Conservation (phyloP, 345 rosid species). For the Melaleuca quinquenervia region DNA sequence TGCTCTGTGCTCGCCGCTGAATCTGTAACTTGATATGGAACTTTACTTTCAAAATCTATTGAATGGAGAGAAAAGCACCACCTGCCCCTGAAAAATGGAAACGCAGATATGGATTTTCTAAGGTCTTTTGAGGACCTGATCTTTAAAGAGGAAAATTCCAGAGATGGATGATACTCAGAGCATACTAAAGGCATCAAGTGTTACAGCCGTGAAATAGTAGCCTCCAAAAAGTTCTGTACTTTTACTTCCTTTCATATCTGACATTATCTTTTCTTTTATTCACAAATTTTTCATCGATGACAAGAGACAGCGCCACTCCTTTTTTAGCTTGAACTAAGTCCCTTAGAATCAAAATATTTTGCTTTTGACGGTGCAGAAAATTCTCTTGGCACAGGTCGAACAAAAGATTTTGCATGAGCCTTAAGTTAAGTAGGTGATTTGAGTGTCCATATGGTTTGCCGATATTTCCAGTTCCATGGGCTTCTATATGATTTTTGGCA, state of each 20-base stretch:
- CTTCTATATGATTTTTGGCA: not conserved
- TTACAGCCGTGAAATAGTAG: conserved; percentile 3
- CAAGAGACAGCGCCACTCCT: conserved; percentile 2
- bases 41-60: not conserved
- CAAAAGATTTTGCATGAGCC: not conserved
- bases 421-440: not conserved
- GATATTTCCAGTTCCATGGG: not conserved
- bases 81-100: conserved; percentile 4
- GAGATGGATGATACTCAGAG: not conserved
- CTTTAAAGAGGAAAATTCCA: conserved; percentile 12
- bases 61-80: not conserved
- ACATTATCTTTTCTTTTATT: not conserved
- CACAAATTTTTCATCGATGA: not conserved
- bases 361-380: not conserved
- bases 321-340: not conserved
- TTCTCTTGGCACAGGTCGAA: not conserved
- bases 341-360: not conserved
- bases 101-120: conserved; percentile 2
- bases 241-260: not conserved
- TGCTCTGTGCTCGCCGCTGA: not conserved
- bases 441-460: not conserved
- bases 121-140: not conserved
- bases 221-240: not conserved
- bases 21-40: not conserved
- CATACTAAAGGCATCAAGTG: not conserved